A percentile compares a stretch with the other conserved stretches of the same genome.
Conservation (phyloP, 352 stramenopile genomes). For the Globisporangium paddicum region DNA sequence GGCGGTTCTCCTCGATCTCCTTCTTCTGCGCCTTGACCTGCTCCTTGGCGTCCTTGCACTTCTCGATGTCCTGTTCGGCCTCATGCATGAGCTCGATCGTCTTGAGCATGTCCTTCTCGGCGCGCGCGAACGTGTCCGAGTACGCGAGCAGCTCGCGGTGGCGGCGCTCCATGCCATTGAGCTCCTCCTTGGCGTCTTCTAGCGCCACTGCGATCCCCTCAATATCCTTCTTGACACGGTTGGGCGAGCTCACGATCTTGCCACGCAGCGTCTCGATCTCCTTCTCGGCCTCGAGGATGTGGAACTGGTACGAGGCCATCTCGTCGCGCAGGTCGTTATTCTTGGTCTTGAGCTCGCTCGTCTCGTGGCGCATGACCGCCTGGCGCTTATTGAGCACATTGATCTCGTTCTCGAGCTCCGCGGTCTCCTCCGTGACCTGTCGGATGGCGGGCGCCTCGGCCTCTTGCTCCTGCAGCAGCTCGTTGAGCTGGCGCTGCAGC, state of each 20-base stretch:
- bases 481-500: conserved; percentile 58
- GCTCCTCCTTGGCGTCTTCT: conserved; percentile 62
- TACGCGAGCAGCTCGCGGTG: conserved; percentile 49
- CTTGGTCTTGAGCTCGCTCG: conserved; percentile 67
- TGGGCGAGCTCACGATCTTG: conserved; percentile 90
- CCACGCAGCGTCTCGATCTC: conserved; percentile 72
- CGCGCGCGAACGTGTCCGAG: conserved; percentile 59
- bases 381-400: conserved; percentile 90
- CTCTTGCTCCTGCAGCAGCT: conserved; percentile 49
- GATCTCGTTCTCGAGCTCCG: conserved; percentile 86
- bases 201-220: conserved; percentile 48
- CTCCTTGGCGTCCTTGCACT: conserved; percentile 67
- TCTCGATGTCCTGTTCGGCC: conserved; percentile 55
- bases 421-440: conserved; percentile 74
- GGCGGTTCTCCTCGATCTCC: conserved; percentile 47
- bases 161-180: conserved; percentile 62
- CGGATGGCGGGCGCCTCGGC: conserved; percentile 50
- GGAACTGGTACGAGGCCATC: conserved; percentile 51
- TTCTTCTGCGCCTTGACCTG: conserved; percentile 54
- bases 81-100: conserved; percentile 59
- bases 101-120: conserved; percentile 65
- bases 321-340: conserved; percentile 84
- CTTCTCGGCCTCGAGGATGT: conserved; percentile 79
- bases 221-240: conserved; percentile 77
- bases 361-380: conserved; percentile 81